Percentiles rank a stretch among this genome's conserved stretches.
Conservation (phyloP, 768 basidiomycete species). For the Suillus clintonianus region DNA sequence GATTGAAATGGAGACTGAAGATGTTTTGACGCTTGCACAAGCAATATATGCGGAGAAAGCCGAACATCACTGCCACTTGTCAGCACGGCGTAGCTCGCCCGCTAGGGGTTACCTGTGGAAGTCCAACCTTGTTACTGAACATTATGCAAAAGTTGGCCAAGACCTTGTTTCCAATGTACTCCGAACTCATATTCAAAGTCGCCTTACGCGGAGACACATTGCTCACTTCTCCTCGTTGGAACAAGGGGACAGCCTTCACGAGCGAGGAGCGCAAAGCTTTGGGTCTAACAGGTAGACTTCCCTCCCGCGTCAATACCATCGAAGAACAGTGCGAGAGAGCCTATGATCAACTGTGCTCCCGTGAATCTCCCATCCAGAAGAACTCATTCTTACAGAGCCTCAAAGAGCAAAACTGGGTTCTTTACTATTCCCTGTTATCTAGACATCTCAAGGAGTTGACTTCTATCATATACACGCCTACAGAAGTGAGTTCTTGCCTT, state of each 20-base stretch:
- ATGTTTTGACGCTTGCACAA: no score
- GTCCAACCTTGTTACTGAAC: neutral
- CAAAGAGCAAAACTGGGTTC: conserved; percentile 79
- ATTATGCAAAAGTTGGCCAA: conserved; percentile 4
- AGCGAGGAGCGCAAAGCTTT: conserved; percentile 67
- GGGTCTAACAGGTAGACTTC: conserved; percentile 55
- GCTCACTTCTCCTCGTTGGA: conserved; percentile 66
- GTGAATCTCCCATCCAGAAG: conserved; percentile 50
- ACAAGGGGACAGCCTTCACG: conserved; percentile 83
- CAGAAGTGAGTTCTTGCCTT: conserved; percentile 49
- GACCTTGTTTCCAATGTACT: conserved; percentile 6
- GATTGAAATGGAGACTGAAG: neutral
- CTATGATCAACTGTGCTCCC: conserved; percentile 55
- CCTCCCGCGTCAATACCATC: conserved; percentile 58
- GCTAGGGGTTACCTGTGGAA: neutral
- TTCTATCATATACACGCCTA: conserved; percentile 81
- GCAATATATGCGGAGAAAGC: conserved; percentile 19
- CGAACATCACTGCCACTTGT: conserved; percentile 8
- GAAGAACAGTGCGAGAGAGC: conserved; percentile 79
- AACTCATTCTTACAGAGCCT: conserved; percentile 78
- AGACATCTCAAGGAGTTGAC: conserved; percentile 59
- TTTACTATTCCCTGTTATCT: conserved; percentile 71
- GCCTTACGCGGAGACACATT: conserved; percentile 63
- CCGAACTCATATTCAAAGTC: conserved; percentile 34
- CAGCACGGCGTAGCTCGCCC: neutral